Conservation (phyloP, 148 eudicot species). For the Cornus suecica region DNA sequence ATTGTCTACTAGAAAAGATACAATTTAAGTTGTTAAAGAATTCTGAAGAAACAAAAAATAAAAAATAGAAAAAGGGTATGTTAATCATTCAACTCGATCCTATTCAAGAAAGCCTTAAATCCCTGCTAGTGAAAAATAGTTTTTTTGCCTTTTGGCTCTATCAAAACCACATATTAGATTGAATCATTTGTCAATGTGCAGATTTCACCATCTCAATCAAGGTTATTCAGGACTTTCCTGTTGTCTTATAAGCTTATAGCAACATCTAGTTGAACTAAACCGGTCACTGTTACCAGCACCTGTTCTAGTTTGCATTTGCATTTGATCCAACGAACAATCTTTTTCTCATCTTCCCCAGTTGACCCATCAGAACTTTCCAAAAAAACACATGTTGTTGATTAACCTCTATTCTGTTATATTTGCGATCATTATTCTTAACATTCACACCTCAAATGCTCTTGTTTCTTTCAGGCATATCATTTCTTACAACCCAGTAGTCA, state of each 20-base stretch:
- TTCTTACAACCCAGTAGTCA: not conserved
- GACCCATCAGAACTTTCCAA: not conserved
- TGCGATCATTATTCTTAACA: not conserved
- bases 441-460: not conserved
- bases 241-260: not conserved
- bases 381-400: too few relatives aligned
- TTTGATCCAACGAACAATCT: not conserved
- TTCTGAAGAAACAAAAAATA: not conserved
- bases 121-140: not conserved
- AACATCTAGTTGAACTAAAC: not conserved
- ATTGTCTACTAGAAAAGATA: not conserved
- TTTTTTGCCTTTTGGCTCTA: not conserved
- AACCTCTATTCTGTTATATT: not conserved
- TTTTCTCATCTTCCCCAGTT: too few relatives aligned
- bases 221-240: not conserved
- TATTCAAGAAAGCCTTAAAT: not conserved
- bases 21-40: not conserved
- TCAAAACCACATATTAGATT: not conserved
- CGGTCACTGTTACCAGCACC: not conserved
- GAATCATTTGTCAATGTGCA: not conserved
- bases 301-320: not conserved
- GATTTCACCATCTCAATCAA: not conserved
- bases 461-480: not conserved
- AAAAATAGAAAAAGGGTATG: not conserved
- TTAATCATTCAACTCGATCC: not conserved